Percentiles rank a stretch among this genome's conserved stretches.
These are phyloP conservation scores for Apostasia shenzhenica DNA, from an alignment of 106 monocot species.

Conservation along the genomic window DNA sequence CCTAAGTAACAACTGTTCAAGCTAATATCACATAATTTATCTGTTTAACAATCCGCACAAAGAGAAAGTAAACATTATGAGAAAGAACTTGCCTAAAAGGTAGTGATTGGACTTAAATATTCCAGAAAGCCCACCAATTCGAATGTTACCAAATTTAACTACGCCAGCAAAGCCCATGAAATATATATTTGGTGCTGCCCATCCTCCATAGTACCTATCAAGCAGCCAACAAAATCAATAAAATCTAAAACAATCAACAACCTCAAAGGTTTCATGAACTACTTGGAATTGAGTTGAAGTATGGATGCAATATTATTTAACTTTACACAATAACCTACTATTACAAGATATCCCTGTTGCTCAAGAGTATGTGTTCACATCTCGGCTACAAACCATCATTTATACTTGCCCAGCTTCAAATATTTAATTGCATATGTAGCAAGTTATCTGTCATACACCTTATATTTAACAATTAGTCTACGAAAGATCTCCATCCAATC, in stretches of 20 bases:
- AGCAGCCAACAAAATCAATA: slow-evolving; percentile 12
- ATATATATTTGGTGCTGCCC: slow-evolving; percentile 70
- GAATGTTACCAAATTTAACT: slow-evolving; percentile 79
- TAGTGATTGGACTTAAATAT: slow-evolving; percentile 70
- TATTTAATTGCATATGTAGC: no score
- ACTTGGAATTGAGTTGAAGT: not conserved
- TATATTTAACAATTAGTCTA: no score
- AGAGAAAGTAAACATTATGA: not conserved
- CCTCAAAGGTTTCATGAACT: not conserved
- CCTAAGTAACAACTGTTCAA: not conserved
- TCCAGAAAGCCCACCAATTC: slow-evolving; percentile 91
- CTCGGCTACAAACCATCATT: no score
- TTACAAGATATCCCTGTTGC: no score
- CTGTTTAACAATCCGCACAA: not conserved
- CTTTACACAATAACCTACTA: no score
- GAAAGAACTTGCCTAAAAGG: slow-evolving; percentile 47
- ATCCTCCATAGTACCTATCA: slow-evolving; percentile 75
- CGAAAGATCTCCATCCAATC: no score
- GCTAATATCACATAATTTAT: not conserved
- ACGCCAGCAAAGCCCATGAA: slow-evolving; percentile 84
- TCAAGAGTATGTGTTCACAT: no score
- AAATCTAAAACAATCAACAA: not conserved
- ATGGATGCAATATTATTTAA: no score
- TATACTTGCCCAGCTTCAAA: no score
- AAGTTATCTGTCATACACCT: no score